These are phyloP conservation scores for Pholiota adiposa DNA, from an alignment of 1,284 basidiomycete species.

Conservation along the genomic window DNA sequence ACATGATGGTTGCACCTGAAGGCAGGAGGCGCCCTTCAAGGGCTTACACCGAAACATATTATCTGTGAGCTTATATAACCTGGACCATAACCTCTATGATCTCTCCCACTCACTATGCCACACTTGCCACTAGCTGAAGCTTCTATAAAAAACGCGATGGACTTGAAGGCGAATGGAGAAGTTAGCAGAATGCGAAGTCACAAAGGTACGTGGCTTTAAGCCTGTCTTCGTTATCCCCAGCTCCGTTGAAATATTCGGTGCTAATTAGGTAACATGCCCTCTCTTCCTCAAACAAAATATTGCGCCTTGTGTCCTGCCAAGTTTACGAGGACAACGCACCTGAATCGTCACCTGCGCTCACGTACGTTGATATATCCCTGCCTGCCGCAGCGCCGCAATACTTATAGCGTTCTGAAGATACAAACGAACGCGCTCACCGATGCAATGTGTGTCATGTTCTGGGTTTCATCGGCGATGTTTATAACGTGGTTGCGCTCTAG, in stretches of 20 bases:
- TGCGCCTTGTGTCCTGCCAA: conserved; percentile 60
- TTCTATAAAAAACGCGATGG: conserved; percentile 30
- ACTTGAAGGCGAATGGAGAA: conserved; percentile 46
- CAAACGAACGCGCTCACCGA: conserved; percentile 54
- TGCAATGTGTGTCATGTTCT: conserved; percentile 46
- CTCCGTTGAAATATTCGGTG: not conserved
- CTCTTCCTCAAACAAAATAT: conserved; percentile 52
- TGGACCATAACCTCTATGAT: conserved; percentile 22
- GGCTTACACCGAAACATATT: conserved; percentile 22
- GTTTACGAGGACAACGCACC: conserved; percentile 61
- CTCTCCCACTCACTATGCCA: conserved; percentile 28
- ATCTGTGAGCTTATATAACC: conserved; percentile 34
- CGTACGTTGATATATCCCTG: conserved; percentile 32
- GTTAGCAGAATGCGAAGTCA: conserved; percentile 46
- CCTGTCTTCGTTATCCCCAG: not conserved
- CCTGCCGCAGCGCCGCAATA: not conserved
- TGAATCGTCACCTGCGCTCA: conserved; percentile 56
- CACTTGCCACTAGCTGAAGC: conserved; percentile 26
- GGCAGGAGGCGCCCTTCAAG: conserved; percentile 13
- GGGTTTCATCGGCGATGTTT: not conserved
- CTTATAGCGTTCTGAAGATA: conserved; percentile 32
- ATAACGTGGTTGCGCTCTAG: conserved; percentile 31
- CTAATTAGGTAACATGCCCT: conserved; percentile 43
- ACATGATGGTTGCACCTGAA: conserved; percentile 27
- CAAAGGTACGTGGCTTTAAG: conserved; percentile 34